phyloP scores from a whole-genome alignment of 1,139 yeast species.

The Arxiozyma slooffiae region DNA sequence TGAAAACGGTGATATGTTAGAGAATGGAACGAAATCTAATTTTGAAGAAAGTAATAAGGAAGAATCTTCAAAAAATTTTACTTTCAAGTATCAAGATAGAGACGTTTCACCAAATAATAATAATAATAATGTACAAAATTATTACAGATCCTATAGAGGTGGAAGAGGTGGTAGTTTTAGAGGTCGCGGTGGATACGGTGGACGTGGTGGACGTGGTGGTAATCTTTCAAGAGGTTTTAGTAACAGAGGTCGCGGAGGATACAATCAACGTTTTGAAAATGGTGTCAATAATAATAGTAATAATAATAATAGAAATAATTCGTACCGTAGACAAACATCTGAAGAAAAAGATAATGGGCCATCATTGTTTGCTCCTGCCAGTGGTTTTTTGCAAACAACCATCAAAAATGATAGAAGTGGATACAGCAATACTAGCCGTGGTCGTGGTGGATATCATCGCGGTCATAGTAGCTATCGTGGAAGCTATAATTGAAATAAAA shows the following conservation, averaged over 20 bases:
- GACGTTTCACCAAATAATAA: constrained; percentile 2
- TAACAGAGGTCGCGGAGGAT: constrained; percentile 8
- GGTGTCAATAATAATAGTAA: constrained; percentile 8
- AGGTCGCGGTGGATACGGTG: background rate
- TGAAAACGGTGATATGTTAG: background rate
- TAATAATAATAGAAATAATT: constrained; percentile 3
- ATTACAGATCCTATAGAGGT: constrained; percentile 8
- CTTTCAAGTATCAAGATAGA: constrained; percentile 14
- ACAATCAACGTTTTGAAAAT: constrained; percentile 1
- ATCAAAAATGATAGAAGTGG: constrained; percentile 9
- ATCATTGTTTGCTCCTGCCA: constrained; percentile 24
- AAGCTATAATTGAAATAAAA: constrained; percentile 1
- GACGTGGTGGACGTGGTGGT: constrained; percentile 10
- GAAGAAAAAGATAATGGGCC: constrained; percentile 8
- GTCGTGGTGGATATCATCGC: constrained; percentile 11
- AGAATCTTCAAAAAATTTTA: constrained; percentile 8
- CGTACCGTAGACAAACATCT: constrained; percentile 5
- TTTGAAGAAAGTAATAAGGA: background rate
- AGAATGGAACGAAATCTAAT: background rate
- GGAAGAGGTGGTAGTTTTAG: constrained; percentile 6
- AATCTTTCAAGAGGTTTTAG: constrained; percentile 5
- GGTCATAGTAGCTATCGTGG: constrained; percentile 16
- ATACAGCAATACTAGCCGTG: constrained; percentile 12
- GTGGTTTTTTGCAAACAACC: constrained; percentile 19
- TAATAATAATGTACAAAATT: constrained; percentile 7